Conservation (phyloP, 768 basidiomycete species). For the Tephrocybe sp. region DNA sequence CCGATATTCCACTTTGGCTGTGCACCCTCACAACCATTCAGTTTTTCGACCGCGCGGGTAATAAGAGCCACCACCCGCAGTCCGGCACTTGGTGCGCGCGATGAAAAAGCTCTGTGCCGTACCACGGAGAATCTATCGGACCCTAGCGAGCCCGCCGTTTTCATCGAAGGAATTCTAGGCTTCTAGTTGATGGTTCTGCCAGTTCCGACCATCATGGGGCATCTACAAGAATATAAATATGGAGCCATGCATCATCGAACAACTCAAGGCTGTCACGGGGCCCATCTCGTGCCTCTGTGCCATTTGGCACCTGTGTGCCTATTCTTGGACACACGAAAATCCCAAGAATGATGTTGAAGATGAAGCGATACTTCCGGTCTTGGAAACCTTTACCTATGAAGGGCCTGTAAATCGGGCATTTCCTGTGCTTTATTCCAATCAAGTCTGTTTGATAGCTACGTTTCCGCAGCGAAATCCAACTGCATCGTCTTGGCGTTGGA, state of each 20-base stretch:
- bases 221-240: constrained; percentile 7
- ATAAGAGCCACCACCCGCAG: constrained; percentile 23
- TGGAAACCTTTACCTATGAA: constrained; percentile 13
- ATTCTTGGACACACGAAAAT: constrained; percentile 1
- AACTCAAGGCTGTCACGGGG: constrained; percentile 6
- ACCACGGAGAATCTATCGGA: constrained; percentile 31
- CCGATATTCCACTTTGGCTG: constrained; percentile 14
- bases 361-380: constrained; percentile 12
- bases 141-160: constrained; percentile 31
- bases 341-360: constrained; percentile 3
- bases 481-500: constrained; percentile 2
- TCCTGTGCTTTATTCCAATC: constrained; percentile 9
- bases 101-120: constrained; percentile 36
- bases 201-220: constrained; percentile 3
- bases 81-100: constrained; percentile 32
- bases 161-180: constrained; percentile 34
- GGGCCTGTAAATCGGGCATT: constrained; percentile 7
- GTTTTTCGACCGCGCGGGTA: constrained; percentile 28
- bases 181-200: constrained; percentile 7
- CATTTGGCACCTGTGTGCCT: constrained; percentile 13
- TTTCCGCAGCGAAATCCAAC: constrained; percentile 4
- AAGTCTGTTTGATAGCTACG: constrained; percentile 4
- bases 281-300: constrained; percentile 10
- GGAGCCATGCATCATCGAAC: constrained; percentile 7
- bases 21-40: background rate